Evolutionary conservation across 2,329 filamentous ascomycete species (phyloP), one percentile per base, ranked within the genome.

Genomic region (Eutypa lata): DNA sequence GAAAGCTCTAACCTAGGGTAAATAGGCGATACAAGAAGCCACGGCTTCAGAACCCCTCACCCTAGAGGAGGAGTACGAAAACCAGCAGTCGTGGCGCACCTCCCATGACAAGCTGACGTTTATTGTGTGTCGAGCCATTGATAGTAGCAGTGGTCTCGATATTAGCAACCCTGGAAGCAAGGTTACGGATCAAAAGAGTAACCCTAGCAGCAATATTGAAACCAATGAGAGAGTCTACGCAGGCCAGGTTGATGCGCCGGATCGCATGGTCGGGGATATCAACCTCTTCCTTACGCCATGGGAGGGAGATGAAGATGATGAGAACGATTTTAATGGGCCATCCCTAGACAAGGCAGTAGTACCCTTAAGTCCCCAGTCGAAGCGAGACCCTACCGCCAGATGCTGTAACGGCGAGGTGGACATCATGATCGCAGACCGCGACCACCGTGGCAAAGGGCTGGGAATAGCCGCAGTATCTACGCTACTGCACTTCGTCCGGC

Each of bases 101-200:
- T 89, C 94, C 42, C 71, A 75, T 24, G 92, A 97, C 72, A 97
- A 97, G 73, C 71, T 97, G 56, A 97, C 93, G 0, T 97, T 97
- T 62, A 96, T 97, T 67, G 72, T 89, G 50, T 96, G 91, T 66
- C 73, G 77, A 54, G 67, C 1, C 18, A 21, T 26, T 16, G 47
- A 28, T 8, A 13, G 35, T 13, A 18, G 21, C n/a, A 18, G 11
- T 21, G 18, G n/a, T 16, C 47, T 31, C 7, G 31, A 21, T 26
- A 42, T 7, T 52, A 59, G 45, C 7, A 26, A 57, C 54, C 35
- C 44, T 50, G 31, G 10, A n/a, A n/a, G n/a, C n/a, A n/a, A n/a
- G n/a, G n/a, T n/a, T n/a, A n/a, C n/a, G n/a, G n/a, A n/a, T n/a
- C n/a, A n/a, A n/a, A n/a, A n/a, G n/a, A n/a, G n/a, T n/a, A n/a